Percentiles rank a stretch among this genome's conserved stretches.
Evolutionary conservation across 2,329 filamentous ascomycete species (phyloP).

Genomic region (Xylariales sp.): DNA sequence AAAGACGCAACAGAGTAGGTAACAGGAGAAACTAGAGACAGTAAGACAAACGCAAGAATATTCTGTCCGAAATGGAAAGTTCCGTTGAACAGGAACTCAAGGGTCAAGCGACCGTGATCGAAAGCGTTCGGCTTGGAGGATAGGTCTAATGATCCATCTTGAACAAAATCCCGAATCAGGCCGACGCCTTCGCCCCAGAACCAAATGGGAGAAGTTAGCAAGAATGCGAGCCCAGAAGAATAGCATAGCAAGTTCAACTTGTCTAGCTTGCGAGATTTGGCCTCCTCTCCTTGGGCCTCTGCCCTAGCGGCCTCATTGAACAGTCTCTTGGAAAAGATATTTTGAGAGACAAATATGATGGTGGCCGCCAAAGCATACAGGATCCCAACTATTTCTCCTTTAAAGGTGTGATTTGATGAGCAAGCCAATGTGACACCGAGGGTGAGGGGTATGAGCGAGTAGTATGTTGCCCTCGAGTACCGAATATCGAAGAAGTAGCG

Average conservation of each 20-base stretch:
- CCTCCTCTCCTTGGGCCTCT: conserved; percentile 76
- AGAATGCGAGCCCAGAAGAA: conserved; percentile 91
- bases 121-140: conserved; percentile 72
- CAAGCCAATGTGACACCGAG: conserved; percentile 96
- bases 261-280: conserved; percentile 82
- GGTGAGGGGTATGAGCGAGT: conserved; percentile 90
- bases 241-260: conserved; percentile 98
- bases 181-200: conserved; percentile 87
- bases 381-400: conserved; percentile 90
- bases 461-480: conserved; percentile 87
- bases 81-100: conserved; percentile 98
- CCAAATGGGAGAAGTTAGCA: conserved; percentile 92
- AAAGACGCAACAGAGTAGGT: conserved; percentile 96
- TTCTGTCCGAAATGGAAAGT: conserved; percentile 97
- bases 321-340: conserved; percentile 97
- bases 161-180: conserved; percentile 80
- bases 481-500: conserved; percentile 87
- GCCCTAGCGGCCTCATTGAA: conserved; percentile 94
- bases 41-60: conserved; percentile 90
- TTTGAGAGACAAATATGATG: conserved; percentile 95
- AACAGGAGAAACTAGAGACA: conserved; percentile 94
- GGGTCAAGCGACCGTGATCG: conserved; percentile 75
- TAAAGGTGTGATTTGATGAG: conserved; percentile 81
- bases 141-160: conserved; percentile 80
- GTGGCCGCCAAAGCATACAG: conserved; percentile 89